Evolutionary conservation across 805 yeast genomes (phyloP), one percentile per base, ranked within the genome.

Genomic region (Limtongia smithiae): DNA sequence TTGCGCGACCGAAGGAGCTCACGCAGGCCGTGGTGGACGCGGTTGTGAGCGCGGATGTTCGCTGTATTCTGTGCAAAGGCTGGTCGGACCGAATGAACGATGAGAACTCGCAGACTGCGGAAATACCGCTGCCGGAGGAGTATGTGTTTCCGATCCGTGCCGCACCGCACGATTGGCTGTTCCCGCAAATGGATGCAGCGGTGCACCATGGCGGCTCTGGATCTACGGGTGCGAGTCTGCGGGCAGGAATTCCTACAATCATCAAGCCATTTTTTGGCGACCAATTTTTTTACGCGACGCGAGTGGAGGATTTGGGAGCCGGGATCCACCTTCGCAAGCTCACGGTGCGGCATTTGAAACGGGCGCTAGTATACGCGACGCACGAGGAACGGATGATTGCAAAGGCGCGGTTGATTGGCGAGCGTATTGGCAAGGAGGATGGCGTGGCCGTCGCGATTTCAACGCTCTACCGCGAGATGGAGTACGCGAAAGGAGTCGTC

Each of bases 201-300:
- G 96, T 91, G 3, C 97, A 91, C 64, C 97, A 91, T 65, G 97
- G 97, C 34, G 97, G 97, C 0, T 83, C 95, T 0, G 97, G 97
- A 1, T 87, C 97, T 0, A 91, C 97, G 0, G 97, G 97, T 6
- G 96, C 96, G 0, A 77, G 94, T 1, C 65, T 91, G 46, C 72
- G 90, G 54, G 83, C 85, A 12, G 97, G 97, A 0, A 66, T 85
- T 28, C 97, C 97, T 1, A 88, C 95, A 0, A 76, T 91, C 30
- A 80, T 91, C 60, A 91, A 90, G 65, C 97, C 97, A 1, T 91
- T 91, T 62, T 91, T 91, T 65, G 97, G 96, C 0, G 97, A 91
- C 67, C 97, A 91, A 67, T 90, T 86, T 63, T 91, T 91, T 64
- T 91, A 86, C 65, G 96, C 95, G 0, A 72, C 77, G 20, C 73